Percentiles rank a stretch among this genome's conserved stretches.
Evolutionary conservation across 306 rosid genomes (phyloP).

Genomic region (Gastrolobium villosum): DNA sequence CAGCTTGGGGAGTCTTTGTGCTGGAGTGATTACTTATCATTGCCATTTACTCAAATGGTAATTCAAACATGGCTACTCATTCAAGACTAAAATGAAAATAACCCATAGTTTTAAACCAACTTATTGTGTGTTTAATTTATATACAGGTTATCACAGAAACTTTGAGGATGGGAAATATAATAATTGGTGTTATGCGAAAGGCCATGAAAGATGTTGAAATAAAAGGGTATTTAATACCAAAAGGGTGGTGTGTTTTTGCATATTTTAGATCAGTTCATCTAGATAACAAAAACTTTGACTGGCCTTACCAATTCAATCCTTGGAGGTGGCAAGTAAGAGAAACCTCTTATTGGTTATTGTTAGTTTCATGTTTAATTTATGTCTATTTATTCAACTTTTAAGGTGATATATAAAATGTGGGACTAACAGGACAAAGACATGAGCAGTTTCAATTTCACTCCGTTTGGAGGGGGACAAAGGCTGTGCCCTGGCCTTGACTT

Average conservation of each 20-base stretch:
- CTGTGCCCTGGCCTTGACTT: slow-evolving; percentile 95
- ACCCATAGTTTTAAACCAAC: slow-evolving; percentile 16
- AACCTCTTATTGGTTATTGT: not conserved
- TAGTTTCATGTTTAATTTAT: not conserved
- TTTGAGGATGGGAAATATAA: slow-evolving; percentile 85
- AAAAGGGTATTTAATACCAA: slow-evolving; percentile 85
- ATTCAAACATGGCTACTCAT: slow-evolving; percentile 39
- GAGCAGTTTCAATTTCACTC: slow-evolving; percentile 80
- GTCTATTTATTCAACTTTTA: not conserved
- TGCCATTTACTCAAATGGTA: slow-evolving; percentile 91
- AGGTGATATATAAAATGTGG: slow-evolving; percentile 34
- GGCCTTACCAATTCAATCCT: slow-evolving; percentile 89
- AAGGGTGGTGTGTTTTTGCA: slow-evolving; percentile 86
- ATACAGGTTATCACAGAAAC: slow-evolving; percentile 89
- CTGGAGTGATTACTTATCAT: slow-evolving; percentile 88
- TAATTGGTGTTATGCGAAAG: slow-evolving; percentile 87
- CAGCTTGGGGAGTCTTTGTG: slow-evolving; percentile 72
- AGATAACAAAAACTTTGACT: slow-evolving; percentile 75
- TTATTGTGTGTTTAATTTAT: slow-evolving; percentile 16
- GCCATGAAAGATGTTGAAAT: slow-evolving; percentile 87
- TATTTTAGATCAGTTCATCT: slow-evolving; percentile 96
- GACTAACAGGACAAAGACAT: slow-evolving; percentile 72
- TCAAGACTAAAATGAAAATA: not conserved
- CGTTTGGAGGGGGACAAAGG: slow-evolving; percentile 98
- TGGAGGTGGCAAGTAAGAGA: slow-evolving; percentile 98